Evolutionary conservation across 805 yeast species (phyloP), one percentile per base, ranked within the genome.

Genomic region (Lachancea meyersii): DNA sequence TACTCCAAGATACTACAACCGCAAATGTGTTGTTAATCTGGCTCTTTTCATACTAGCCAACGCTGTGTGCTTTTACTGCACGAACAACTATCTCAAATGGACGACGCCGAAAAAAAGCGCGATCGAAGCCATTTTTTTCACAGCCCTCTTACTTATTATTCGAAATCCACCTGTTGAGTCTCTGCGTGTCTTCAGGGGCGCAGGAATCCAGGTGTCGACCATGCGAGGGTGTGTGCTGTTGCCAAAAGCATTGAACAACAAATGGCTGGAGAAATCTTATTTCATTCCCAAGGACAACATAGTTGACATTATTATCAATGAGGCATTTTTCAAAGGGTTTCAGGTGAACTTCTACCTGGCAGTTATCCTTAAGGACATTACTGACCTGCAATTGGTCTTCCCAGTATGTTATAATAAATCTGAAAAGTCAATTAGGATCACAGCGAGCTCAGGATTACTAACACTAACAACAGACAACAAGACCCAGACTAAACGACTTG

Each of bases 261-360:
- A 32, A 3, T 35, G 50, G 22, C 43, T 54, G 5, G 36, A 28
- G 16, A 36, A 43, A 18, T 36, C 40, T 13, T 45, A 63, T 21
- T 82, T 85, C 56, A 70, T 82, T 9, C 82, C 88, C 0, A 61
- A 70, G 30, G 74, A 72, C 35, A 67, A 68, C 35, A 70, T 85
- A 40, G 71, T 75, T 3, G 91, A 84, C 57, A 59, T 85, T 9
- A 75, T 82, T 0, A 79, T 86, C 20, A 83, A 83, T 55, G 95
- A 86, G 59, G 89, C 85, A 0, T 84, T 86, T 56, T 44, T 45
- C 34, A 70, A 70, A 42, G 82, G 82, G 5, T 74, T 78, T 48
- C 80, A 79, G 48, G 86, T 83, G 8, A 67, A 80, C 2, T 80
- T 72, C 57, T 80, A 83, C 54, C 63, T 85, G 57, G 77, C 81